Evolutionary conservation across 176 grass and related monocot species (phyloP), one percentile per base, ranked within the genome.

Genomic region (Bothriochloa decipiens): DNA sequence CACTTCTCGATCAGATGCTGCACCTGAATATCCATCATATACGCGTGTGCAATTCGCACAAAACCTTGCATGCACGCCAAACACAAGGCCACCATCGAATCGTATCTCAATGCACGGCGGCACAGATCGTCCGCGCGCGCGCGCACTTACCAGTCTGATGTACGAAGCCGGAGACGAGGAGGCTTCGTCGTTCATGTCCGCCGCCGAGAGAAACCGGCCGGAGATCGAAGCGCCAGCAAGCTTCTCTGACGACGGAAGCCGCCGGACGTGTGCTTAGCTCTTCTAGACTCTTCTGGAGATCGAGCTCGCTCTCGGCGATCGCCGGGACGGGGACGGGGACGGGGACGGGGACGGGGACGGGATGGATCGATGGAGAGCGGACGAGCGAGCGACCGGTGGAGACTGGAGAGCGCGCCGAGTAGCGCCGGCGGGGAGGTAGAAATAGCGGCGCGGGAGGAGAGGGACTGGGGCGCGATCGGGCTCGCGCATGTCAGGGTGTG

Each of bases 1-100:
- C 94, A 96, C 87, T 77, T 89, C 91, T 96, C 94, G 78, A 96
- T 93, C 83, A 96, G 81, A 52, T 93, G 91, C 58, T 96, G 94
- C 50, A 96, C 94, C 94, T 95, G 77, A 65, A 22, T 43, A 11
- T 11, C 62, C 1, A 11, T 20, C 50, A 53, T 6, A 37, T 2
- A 14, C 23, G 11, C 1, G 16, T 1, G 16, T 1, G 3, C 16
- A 3, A 22, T 57, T n/a, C 20, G 50, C 50, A 22, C 17, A 8
- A 32, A 72, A 46, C 46, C 16, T 52, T n/a, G 13, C 5, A 57
- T 16, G 46, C 28, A 18, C 49, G 73, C 47, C 46, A 15, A 8
- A 15, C 64, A 16, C 16, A 61, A 61, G 22, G 18, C 6, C 52
- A 23, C 22, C 3, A 53, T 49, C 22, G 3, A 55, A 60, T 25